phyloP scores from a whole-genome alignment of 2,329 filamentous ascomycete genomes.

The Ceratocystiopsis brevicomis region DNA sequence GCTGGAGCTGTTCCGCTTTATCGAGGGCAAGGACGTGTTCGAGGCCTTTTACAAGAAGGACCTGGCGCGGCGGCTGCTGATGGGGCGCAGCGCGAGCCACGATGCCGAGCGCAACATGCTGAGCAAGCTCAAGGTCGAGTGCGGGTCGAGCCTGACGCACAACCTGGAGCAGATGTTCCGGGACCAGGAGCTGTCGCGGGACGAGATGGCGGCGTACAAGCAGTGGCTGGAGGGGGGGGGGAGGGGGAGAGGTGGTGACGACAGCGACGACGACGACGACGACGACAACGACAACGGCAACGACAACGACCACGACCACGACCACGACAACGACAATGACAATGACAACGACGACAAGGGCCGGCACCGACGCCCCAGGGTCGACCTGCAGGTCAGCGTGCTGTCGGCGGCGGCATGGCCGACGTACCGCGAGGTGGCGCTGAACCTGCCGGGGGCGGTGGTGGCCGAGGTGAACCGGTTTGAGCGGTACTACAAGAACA shows the following conservation, averaged over 20 bases:
- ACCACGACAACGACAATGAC: background rate
- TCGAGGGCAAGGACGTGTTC: slow-evolving; percentile 93
- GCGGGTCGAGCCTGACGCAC: slow-evolving; percentile 83
- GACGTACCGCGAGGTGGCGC: slow-evolving; percentile 50
- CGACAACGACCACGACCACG: background rate
- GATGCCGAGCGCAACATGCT: slow-evolving; percentile 96
- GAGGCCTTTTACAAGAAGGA: slow-evolving; percentile 99
- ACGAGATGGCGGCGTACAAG: slow-evolving; percentile 85
- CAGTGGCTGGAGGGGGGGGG: slow-evolving; percentile 27
- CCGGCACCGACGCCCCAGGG: slow-evolving; percentile 9
- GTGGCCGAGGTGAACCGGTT: slow-evolving; percentile 62
- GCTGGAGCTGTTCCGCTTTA: slow-evolving; percentile 86
- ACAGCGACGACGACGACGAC: background rate
- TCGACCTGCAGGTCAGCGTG: slow-evolving; percentile 74
- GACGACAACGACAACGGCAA: background rate
- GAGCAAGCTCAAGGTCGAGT: slow-evolving; percentile 76
- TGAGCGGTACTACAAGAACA: slow-evolving; percentile 68
- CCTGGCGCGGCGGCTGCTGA: slow-evolving; percentile 69
- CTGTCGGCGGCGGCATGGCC: slow-evolving; percentile 90
- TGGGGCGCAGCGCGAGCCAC: slow-evolving; percentile 81
- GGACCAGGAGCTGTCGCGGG: slow-evolving; percentile 80
- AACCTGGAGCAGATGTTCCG: slow-evolving; percentile 99
- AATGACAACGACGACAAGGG: background rate
- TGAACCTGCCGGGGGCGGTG: slow-evolving; percentile 54
- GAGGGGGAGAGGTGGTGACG: slow-evolving; percentile 20